phyloP scores from a whole-genome alignment of 306 rosid genomes.

The Acacia confusa region DNA sequence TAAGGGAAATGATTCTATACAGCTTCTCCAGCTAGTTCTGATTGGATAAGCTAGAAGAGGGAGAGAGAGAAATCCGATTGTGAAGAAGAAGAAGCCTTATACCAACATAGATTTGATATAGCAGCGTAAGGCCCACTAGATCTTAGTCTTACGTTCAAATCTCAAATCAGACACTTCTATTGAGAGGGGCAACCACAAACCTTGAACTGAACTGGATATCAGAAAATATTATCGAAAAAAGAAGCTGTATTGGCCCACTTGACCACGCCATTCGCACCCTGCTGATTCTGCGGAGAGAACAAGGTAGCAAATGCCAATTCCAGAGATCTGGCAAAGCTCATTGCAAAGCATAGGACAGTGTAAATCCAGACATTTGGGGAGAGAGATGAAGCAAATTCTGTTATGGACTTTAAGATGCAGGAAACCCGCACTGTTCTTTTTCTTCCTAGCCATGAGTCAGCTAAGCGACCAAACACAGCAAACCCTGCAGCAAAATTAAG shows the following conservation, averaged over 20 bases:
- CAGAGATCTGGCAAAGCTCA: constrained; percentile 36
- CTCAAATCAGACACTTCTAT: too few species aligned
- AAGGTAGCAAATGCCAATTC: constrained; percentile 35
- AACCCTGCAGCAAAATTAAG: constrained; percentile 30
- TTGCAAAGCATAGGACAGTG: constrained; percentile 33
- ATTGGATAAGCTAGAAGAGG: constrained; percentile 35
- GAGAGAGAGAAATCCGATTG: constrained; percentile 32
- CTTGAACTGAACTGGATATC: too few species aligned
- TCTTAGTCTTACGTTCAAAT: too few species aligned
- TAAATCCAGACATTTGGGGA: constrained; percentile 32
- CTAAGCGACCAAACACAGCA: constrained; percentile 33
- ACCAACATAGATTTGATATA: too few species aligned
- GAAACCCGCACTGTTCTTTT: constrained; percentile 27
- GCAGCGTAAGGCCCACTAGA: too few species aligned
- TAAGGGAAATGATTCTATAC: constrained; percentile 27
- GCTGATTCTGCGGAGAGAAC: constrained; percentile 38
- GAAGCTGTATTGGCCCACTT: constrained; percentile 35
- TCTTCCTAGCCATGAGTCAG: too few species aligned
- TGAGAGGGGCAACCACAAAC: too few species aligned
- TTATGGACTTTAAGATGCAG: constrained; percentile 35
- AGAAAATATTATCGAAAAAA: neutral
- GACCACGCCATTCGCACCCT: constrained; percentile 32
- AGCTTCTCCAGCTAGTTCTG: constrained; percentile 36
- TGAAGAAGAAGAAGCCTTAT: constrained; percentile 38
- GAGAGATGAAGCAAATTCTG: constrained; percentile 29